Conservation (phyloP, 2,329 filamentous ascomycete species). For the Xylariaceae sp. region DNA sequence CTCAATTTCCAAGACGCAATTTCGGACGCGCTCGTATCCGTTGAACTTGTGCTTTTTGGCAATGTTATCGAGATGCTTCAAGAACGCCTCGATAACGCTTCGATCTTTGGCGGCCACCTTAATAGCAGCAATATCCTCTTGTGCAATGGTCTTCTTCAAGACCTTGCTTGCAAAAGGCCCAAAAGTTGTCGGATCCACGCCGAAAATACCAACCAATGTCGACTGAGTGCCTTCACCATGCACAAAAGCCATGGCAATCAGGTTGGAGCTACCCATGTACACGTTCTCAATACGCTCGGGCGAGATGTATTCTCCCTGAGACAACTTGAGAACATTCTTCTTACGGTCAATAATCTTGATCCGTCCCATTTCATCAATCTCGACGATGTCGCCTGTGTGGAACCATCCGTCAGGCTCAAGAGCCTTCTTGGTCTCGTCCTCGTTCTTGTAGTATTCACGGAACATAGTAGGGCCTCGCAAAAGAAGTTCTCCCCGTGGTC, state of each 20-base stretch:
- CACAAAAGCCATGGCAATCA: conserved; percentile 82
- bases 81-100: conserved; percentile 74
- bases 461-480: conserved; percentile 83
- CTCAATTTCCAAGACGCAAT: conserved; percentile 77
- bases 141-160: conserved; percentile 68
- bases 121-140: conserved; percentile 70
- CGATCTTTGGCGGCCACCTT: conserved; percentile 70
- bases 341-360: conserved; percentile 94
- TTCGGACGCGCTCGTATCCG: conserved; percentile 83
- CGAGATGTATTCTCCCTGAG: conserved; percentile 97
- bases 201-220: conserved; percentile 84
- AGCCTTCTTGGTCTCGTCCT: conserved; percentile 82
- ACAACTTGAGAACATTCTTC: conserved; percentile 99
- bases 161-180: conserved; percentile 80
- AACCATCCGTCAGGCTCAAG: conserved; percentile 95
- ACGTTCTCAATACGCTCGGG: conserved; percentile 97
- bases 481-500: conserved; percentile 88
- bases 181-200: conserved; percentile 84
- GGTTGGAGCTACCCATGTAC: conserved; percentile 79
- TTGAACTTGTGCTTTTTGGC: conserved; percentile 88
- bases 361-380: conserved; percentile 82
- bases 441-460: conserved; percentile 87
- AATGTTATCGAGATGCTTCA: conserved; percentile 79
- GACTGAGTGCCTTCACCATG: conserved; percentile 88
- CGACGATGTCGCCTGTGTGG: conserved; percentile 90